A percentile compares a stretch with the other conserved stretches of the same genome.
Conservation (phyloP, 305 asterid species). For the Plantago coronopus region DNA sequence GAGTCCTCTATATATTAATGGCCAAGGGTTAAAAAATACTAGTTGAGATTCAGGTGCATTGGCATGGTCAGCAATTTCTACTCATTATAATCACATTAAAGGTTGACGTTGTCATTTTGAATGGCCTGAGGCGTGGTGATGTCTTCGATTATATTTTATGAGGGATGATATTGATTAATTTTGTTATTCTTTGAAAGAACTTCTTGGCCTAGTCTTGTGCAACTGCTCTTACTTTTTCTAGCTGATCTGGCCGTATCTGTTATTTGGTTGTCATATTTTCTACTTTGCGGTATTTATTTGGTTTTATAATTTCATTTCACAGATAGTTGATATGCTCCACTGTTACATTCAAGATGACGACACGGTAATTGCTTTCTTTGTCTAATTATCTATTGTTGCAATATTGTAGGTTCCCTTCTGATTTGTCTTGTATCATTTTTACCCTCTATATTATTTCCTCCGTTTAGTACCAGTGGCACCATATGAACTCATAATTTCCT, state of each 20-base stretch:
- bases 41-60: no score
- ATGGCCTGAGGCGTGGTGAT: neutral
- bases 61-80: no score
- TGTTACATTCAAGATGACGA: constrained; percentile 82
- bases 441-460: neutral
- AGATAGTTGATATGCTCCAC: constrained; percentile 76
- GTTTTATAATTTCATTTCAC: constrained; percentile 34
- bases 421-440: neutral
- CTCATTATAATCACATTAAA: neutral
- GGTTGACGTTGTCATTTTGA: neutral
- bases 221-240: constrained; percentile 14
- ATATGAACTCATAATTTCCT: neutral
- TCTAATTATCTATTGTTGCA: constrained; percentile 1
- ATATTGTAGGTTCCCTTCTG: neutral
- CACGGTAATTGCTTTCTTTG: constrained; percentile 48
- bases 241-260: neutral
- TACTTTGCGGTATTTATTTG: constrained; percentile 19
- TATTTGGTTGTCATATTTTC: neutral
- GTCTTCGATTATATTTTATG: no score
- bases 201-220: neutral
- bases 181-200: neutral
- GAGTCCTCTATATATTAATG: no score
- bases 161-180: no score
- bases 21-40: no score
- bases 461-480: neutral